Percentiles rank a stretch among this genome's conserved stretches.
These are phyloP conservation scores for Yamadazyma triangularis DNA, from an alignment of 1,139 yeast species.

Conservation along the genomic window DNA sequence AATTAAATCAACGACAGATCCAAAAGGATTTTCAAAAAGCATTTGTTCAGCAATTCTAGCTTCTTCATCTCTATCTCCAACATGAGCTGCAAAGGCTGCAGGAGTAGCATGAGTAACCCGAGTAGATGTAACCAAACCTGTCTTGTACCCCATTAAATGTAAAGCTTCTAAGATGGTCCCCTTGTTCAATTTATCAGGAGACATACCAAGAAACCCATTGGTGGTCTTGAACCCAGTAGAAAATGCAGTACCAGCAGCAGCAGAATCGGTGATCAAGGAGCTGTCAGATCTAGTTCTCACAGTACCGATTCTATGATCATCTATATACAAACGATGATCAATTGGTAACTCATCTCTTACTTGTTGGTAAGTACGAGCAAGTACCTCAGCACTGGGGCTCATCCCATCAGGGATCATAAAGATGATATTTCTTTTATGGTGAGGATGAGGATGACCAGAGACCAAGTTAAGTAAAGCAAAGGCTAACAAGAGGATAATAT, in stretches of 20 bases:
- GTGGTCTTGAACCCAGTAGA: constrained; percentile 74
- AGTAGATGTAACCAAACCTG: constrained; percentile 87
- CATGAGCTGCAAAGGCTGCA: constrained; percentile 76
- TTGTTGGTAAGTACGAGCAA: constrained; percentile 71
- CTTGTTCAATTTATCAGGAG: constrained; percentile 57
- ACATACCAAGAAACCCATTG: constrained; percentile 82
- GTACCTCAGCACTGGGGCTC: constrained; percentile 54
- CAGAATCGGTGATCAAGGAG: constrained; percentile 80
- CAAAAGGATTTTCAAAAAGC: constrained; percentile 64
- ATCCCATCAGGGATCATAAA: constrained; percentile 42
- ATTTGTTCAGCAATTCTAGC: constrained; percentile 77
- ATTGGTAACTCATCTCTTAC: constrained; percentile 44
- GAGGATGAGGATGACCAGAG: constrained; percentile 3
- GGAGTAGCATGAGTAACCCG: constrained; percentile 63
- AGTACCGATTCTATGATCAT: constrained; percentile 65
- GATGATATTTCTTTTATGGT: constrained; percentile 48
- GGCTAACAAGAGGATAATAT: constrained; percentile 7
- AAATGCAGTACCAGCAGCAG: constrained; percentile 93
- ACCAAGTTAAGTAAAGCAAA: constrained; percentile 6
- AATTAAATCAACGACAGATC: constrained; percentile 71
- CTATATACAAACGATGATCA: constrained; percentile 53
- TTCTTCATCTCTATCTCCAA: constrained; percentile 59
- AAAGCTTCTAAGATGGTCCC: constrained; percentile 85
- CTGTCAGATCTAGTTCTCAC: constrained; percentile 72
- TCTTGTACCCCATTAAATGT: constrained; percentile 66